Conservation (phyloP, 2,329 filamentous ascomycete genomes). For the Neofusicoccum sp. region DNA sequence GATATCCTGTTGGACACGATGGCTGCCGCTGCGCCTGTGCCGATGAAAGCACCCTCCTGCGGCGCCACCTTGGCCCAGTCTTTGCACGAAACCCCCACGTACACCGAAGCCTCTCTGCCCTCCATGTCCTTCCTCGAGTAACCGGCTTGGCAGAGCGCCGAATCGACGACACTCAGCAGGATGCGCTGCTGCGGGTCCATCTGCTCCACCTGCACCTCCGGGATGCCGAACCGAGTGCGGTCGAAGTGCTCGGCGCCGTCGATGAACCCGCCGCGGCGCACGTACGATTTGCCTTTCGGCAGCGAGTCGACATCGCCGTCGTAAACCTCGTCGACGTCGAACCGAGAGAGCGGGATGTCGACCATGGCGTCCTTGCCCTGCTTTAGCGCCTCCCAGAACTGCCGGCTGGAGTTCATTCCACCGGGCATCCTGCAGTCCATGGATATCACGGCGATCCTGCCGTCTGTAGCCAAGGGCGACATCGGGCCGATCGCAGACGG, state of each 20-base stretch:
- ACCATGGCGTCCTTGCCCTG: neutral
- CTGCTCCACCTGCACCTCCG: constrained; percentile 15
- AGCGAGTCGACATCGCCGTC: constrained; percentile 3
- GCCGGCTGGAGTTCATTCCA: neutral
- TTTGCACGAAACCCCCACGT: constrained; percentile 23
- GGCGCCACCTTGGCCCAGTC: constrained; percentile 24
- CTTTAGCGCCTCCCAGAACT: constrained; percentile 9
- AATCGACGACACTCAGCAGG: constrained; percentile 22
- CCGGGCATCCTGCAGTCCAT: constrained; percentile 13
- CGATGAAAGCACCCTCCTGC: neutral
- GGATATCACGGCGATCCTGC: constrained; percentile 1
- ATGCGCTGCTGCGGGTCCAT: constrained; percentile 26
- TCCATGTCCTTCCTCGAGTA: constrained; percentile 16
- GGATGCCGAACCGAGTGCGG: constrained; percentile 20
- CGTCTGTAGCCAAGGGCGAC: neutral
- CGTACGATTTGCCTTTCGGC: neutral
- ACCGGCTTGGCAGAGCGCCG: constrained; percentile 23
- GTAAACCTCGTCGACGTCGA: constrained; percentile 19
- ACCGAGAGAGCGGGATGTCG: constrained; percentile 6
- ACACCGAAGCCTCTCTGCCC: constrained; percentile 25
- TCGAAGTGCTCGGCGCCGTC: constrained; percentile 2
- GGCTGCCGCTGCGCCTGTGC: constrained; percentile 15
- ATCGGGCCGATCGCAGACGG: no score
- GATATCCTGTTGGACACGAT: constrained; percentile 32
- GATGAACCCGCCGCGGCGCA: neutral